A percentile compares a stretch with the other conserved stretches of the same genome.
These are phyloP conservation scores for Asterophora lycoperdoides DNA, from an alignment of 768 basidiomycete genomes.

Conservation along the genomic window DNA sequence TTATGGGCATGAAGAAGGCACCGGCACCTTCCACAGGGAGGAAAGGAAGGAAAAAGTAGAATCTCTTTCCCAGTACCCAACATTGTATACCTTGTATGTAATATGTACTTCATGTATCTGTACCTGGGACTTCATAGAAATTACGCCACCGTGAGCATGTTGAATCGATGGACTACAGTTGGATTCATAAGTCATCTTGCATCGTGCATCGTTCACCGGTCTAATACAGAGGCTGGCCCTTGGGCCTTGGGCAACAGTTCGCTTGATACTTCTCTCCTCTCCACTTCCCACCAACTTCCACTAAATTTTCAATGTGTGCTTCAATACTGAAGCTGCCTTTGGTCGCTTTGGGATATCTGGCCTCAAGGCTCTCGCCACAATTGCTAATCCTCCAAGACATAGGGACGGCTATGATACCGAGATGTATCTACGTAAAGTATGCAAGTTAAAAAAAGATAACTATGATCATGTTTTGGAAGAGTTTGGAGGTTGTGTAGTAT, in stretches of 20 bases:
- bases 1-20: constrained; percentile 17
- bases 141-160: not conserved
- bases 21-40: constrained; percentile 23
- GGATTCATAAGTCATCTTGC: too few relatives aligned
- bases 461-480: constrained; percentile 17
- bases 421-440: not conserved
- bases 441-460: not conserved
- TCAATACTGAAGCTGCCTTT: constrained; percentile 28
- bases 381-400: too few relatives aligned
- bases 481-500: constrained; percentile 17
- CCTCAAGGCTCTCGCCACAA: not conserved
- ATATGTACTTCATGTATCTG: not conserved
- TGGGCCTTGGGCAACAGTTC: too few relatives aligned
- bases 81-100: too few relatives aligned
- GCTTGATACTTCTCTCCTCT: too few relatives aligned
- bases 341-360: not conserved
- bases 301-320: constrained; percentile 33
- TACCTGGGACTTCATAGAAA: not conserved
- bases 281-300: not conserved
- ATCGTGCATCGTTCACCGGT: too few relatives aligned
- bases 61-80: too few relatives aligned
- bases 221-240: too few relatives aligned
- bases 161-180: too few relatives aligned
- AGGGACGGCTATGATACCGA: constrained; percentile 1
- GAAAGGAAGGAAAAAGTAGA: constrained; percentile 23